Conservation (phyloP, 495 filamentous ascomycete species). For the Penicillium herquei region DNA sequence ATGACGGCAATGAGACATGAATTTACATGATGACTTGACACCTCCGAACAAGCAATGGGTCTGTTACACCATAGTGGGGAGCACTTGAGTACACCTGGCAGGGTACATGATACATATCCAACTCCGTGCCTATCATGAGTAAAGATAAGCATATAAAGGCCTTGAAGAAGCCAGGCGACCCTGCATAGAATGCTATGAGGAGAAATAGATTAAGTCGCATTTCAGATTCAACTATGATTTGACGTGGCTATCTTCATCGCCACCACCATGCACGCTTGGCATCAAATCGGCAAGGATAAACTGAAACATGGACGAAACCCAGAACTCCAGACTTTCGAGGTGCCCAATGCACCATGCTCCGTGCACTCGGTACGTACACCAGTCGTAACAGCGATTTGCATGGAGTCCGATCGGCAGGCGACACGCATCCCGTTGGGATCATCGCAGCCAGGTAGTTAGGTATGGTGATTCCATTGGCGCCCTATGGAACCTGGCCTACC, state of each 20-base stretch:
- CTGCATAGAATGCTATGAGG: background rate
- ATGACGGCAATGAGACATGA: background rate
- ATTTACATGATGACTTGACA: background rate
- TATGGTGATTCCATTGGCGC: background rate
- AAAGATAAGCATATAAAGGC: background rate
- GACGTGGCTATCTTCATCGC: slow-evolving; percentile 9
- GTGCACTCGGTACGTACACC: slow-evolving; percentile 1
- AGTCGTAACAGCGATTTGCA: background rate
- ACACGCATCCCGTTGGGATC: background rate
- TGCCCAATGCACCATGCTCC: slow-evolving; percentile 5
- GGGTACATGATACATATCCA: background rate
- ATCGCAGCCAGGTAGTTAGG: background rate
- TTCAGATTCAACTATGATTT: background rate
- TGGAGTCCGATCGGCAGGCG: background rate
- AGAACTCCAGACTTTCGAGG: background rate
- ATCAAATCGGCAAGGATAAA: slow-evolving; percentile 3
- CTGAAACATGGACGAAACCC: slow-evolving; percentile 15
- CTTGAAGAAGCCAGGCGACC: background rate
- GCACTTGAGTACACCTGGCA: too few species aligned
- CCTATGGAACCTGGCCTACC: background rate
- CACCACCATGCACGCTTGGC: slow-evolving; percentile 12
- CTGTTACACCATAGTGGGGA: too few species aligned
- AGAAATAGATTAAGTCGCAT: background rate
- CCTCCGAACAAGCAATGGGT: too few species aligned
- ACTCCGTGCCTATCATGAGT: background rate